Evolutionary conservation across 192 early-diverging fungal genomes (phyloP).

Genomic region (Coemansia sp.): DNA sequence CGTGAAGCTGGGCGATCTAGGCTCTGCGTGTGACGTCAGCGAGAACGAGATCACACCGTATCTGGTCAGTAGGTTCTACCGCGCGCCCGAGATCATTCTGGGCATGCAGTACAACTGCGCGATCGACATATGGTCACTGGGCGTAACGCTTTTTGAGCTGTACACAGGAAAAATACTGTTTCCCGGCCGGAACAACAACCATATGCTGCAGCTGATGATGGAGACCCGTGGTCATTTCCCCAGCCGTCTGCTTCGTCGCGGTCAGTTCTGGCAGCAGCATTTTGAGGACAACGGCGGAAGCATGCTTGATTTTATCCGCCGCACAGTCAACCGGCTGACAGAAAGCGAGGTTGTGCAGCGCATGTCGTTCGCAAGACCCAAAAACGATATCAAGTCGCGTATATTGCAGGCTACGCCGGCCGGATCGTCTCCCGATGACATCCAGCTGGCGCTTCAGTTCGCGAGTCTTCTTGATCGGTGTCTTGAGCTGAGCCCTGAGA

Average conservation of each 20-base stretch:
- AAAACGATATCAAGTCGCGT: slow-evolving; percentile 70
- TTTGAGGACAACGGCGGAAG: slow-evolving; percentile 76
- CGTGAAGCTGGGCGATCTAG: slow-evolving; percentile 93
- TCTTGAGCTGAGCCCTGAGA: slow-evolving; percentile 83
- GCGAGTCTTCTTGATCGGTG: slow-evolving; percentile 85
- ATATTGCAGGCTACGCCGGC: slow-evolving; percentile 61
- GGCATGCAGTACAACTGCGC: slow-evolving; percentile 86
- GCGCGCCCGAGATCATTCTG: slow-evolving; percentile 95
- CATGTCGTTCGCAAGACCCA: slow-evolving; percentile 67
- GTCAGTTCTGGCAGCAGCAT: slow-evolving; percentile 80
- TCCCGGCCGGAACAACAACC: slow-evolving; percentile 92
- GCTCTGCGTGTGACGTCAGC: slow-evolving; percentile 82
- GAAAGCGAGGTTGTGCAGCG: slow-evolving; percentile 71
- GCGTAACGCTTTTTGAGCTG: slow-evolving; percentile 91
- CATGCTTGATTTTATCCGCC: slow-evolving; percentile 42
- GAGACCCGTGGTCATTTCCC: slow-evolving; percentile 89
- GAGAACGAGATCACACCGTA: slow-evolving; percentile 97
- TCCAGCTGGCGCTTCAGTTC: slow-evolving; percentile 66
- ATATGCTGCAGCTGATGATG: slow-evolving; percentile 95
- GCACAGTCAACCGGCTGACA: slow-evolving; percentile 60
- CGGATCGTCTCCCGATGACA: slow-evolving; percentile 31
- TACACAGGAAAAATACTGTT: slow-evolving; percentile 96
- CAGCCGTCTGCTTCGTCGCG: slow-evolving; percentile 80
- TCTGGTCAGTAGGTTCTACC: slow-evolving; percentile 92
- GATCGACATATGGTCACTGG: slow-evolving; percentile 96